A percentile compares a stretch with the other conserved stretches of the same genome.
Evolutionary conservation across 1,139 yeast genomes (phyloP).

Genomic region (Kluyveromyces sp.): DNA sequence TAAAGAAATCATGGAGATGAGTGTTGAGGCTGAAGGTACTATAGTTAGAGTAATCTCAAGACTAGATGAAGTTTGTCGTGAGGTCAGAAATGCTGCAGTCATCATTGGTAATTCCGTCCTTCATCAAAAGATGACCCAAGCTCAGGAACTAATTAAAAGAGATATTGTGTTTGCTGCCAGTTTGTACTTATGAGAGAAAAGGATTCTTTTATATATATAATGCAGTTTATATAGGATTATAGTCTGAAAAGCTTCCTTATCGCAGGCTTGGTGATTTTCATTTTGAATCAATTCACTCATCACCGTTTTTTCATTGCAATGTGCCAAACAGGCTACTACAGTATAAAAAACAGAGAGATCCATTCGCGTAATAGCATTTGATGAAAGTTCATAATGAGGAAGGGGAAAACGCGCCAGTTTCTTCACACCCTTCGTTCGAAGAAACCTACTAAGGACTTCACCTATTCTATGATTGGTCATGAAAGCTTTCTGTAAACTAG

Average conservation of each 20-base stretch:
- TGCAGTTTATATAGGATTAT: constrained; percentile 2
- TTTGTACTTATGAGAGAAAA: constrained; percentile 51
- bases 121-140: constrained; percentile 81
- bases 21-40: constrained; percentile 92
- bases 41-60: constrained; percentile 95
- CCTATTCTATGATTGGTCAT: background rate
- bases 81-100: constrained; percentile 88
- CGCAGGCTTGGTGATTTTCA: constrained; percentile 12
- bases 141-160: constrained; percentile 91
- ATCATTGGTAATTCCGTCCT: constrained; percentile 88
- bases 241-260: constrained; percentile 10
- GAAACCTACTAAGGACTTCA: constrained; percentile 9
- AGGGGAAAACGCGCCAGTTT: constrained; percentile 14
- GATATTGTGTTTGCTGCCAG: constrained; percentile 98
- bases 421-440: constrained; percentile 7
- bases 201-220: no score
- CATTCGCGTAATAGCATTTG: constrained; percentile 9
- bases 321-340: constrained; percentile 21
- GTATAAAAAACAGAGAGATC: constrained; percentile 15
- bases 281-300: constrained; percentile 16
- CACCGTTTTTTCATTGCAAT: constrained; percentile 11
- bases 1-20: constrained; percentile 80
- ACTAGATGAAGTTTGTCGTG: constrained; percentile 89
- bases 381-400: constrained; percentile 12
- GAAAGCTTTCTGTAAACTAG: constrained; percentile 2